Evolutionary conservation across 2,329 filamentous ascomycete species (phyloP).

Genomic region (Pseudogymnoascus sp.): DNA sequence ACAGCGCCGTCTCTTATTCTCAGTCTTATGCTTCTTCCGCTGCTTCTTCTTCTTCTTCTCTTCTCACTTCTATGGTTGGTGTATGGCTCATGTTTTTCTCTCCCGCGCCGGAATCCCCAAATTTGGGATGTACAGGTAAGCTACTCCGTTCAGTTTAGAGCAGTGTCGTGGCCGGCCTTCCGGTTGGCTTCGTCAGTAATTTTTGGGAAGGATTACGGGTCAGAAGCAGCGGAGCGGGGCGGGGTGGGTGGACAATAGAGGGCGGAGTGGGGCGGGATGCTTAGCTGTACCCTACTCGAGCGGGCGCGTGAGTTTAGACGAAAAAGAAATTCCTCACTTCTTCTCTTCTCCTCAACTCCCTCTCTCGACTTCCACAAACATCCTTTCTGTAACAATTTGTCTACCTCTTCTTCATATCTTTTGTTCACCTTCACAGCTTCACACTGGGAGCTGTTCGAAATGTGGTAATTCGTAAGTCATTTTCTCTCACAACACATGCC

Average conservation of each 20-base stretch:
- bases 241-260: not conserved
- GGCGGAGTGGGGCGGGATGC: not conserved
- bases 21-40: not conserved
- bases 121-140: not conserved
- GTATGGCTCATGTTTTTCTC: not conserved
- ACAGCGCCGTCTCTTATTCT: not conserved
- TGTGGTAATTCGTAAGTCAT: slow-evolving; percentile 3
- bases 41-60: not conserved
- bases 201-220: not conserved
- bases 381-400: not conserved
- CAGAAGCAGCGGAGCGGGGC: not conserved
- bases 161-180: not conserved
- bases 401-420: not conserved
- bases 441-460: not conserved
- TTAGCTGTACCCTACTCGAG: not conserved
- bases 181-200: slow-evolving; percentile 6
- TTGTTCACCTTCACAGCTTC: not conserved
- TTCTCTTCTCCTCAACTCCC: not conserved
- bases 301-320: not conserved
- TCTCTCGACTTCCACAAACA: slow-evolving; percentile 9
- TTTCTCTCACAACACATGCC: not conserved
- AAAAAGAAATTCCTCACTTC: slow-evolving; percentile 8
- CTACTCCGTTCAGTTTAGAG: slow-evolving; percentile 6
- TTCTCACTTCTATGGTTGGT: slow-evolving; percentile 1
- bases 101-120: not conserved